These are phyloP conservation scores for Tylopilus plumbeoviolaceoides DNA, from an alignment of 768 basidiomycete species.

Conservation along the genomic window DNA sequence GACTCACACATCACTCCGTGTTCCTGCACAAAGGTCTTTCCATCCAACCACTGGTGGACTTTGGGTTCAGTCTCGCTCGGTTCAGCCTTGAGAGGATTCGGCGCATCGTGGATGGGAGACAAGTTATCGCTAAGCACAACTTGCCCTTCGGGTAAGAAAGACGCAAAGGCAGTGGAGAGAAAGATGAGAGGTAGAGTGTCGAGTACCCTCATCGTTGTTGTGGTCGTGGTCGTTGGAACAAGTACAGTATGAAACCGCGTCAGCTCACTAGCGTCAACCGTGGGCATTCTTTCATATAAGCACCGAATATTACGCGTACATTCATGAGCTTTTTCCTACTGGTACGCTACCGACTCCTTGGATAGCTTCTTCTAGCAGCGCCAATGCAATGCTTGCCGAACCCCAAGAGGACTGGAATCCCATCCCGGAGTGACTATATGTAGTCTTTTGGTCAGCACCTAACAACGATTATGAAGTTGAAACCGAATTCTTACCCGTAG, in stretches of 20 bases:
- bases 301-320: not conserved
- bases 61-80: conserved; percentile 41
- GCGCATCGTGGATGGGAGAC: conserved; percentile 21
- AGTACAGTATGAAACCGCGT: no score
- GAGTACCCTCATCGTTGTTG: conserved; percentile 38
- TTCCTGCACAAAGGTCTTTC: conserved; percentile 64
- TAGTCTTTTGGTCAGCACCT: not conserved
- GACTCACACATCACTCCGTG: conserved; percentile 67
- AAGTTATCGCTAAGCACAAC: conserved; percentile 36
- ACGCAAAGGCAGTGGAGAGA: conserved; percentile 35
- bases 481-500: conserved; percentile 49
- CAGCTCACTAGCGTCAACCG: not conserved
- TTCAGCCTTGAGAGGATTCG: conserved; percentile 41
- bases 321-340: not conserved
- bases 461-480: not conserved
- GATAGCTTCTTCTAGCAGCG: conserved; percentile 43
- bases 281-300: not conserved
- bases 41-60: conserved; percentile 60
- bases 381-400: conserved; percentile 47
- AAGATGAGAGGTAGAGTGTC: conserved; percentile 33
- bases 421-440: conserved; percentile 54
- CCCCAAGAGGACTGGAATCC: conserved; percentile 68
- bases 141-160: conserved; percentile 41
- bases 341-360: not conserved
- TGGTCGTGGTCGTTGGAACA: not conserved